These are phyloP conservation scores for Sesbania bispinosa DNA, from an alignment of 306 rosid species.

Conservation along the genomic window DNA sequence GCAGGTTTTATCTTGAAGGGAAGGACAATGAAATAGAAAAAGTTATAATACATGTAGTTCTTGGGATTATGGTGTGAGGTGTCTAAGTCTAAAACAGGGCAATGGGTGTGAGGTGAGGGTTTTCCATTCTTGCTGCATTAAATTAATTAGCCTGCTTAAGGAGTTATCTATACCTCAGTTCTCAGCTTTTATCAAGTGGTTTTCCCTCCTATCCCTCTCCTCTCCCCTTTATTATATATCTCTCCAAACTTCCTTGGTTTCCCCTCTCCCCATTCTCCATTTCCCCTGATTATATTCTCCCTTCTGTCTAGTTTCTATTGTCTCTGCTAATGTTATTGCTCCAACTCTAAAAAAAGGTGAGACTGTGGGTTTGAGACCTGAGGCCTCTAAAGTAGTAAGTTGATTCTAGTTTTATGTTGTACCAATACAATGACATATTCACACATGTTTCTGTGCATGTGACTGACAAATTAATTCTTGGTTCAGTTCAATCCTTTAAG, in stretches of 20 bases:
- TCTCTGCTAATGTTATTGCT: background rate
- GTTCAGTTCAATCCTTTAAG: background rate
- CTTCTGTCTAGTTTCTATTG: background rate
- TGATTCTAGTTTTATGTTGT: background rate
- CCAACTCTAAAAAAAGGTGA: background rate
- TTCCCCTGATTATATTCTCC: background rate
- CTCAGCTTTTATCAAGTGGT: background rate
- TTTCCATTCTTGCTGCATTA: background rate
- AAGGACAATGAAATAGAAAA: background rate
- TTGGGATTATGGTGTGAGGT: background rate
- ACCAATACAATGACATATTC: background rate
- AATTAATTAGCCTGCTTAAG: background rate
- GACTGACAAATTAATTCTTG: background rate
- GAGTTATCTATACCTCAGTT: background rate
- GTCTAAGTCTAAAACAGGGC: constrained; percentile 8
- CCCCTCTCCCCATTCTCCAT: background rate
- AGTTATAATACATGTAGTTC: background rate
- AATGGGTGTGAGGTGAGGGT: background rate
- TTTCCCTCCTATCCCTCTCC: background rate
- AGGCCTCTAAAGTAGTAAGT: background rate
- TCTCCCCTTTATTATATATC: background rate
- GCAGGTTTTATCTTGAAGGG: too few relatives aligned
- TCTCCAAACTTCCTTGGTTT: background rate
- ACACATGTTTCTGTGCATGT: background rate
- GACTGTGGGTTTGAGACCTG: background rate